A percentile compares a stretch with the other conserved stretches of the same genome.
phyloP scores from a whole-genome alignment of 805 yeast genomes.

The Kodamaea neixiangensis region DNA sequence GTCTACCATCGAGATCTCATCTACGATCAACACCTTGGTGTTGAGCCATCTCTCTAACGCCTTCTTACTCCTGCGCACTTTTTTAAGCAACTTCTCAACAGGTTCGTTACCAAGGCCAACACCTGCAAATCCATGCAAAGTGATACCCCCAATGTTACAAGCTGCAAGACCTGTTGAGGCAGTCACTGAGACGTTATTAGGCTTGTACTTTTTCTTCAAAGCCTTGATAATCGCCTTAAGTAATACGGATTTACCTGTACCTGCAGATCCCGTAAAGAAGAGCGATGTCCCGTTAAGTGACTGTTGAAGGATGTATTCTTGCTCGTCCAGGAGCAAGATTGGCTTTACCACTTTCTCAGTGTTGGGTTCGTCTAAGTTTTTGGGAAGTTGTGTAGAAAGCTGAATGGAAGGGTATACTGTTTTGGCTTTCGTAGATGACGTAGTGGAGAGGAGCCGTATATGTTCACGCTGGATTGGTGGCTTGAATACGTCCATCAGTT shows the following conservation, averaged over 20 bases:
- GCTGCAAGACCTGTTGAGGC: conserved; percentile 89
- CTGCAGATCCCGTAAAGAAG: conserved; percentile 97
- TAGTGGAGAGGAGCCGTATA: conserved; percentile 8
- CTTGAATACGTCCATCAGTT: conserved; percentile 2
- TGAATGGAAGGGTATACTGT: conserved; percentile 27
- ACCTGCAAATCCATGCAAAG: conserved; percentile 76
- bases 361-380: conserved; percentile 2
- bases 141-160: conserved; percentile 76
- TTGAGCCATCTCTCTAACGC: conserved; percentile 55
- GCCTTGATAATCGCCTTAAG: conserved; percentile 61
- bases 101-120: conserved; percentile 70
- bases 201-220: conserved; percentile 46
- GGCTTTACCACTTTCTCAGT: conserved; percentile 8
- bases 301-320: conserved; percentile 61
- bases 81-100: conserved; percentile 46
- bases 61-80: conserved; percentile 53
- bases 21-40: conserved; percentile 64
- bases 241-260: conserved; percentile 96
- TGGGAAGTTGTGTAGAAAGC: conserved; percentile 28
- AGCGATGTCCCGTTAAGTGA: conserved; percentile 67
- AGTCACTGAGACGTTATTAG: conserved; percentile 65
- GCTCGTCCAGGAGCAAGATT: conserved; percentile 52
- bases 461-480: conserved; percentile 5
- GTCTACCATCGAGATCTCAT: conserved; percentile 81
- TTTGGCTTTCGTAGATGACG: conserved; percentile 12